Base-by-base conservation (phyloP, 768 basidiomycete genomes). In the Hemileccinum rubropunctum region DNA sequence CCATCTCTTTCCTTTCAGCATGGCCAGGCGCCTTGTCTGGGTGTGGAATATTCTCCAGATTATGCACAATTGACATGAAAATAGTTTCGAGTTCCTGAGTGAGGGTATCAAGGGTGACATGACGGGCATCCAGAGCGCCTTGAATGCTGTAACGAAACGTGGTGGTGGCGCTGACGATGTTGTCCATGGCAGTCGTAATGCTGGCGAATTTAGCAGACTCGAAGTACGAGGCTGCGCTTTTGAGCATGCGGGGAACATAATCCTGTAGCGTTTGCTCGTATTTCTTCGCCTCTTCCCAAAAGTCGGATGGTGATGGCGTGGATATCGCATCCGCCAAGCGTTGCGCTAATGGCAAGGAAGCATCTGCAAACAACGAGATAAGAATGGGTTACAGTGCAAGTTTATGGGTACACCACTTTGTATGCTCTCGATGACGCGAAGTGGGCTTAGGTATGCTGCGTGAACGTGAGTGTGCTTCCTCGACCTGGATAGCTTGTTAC, bases 131-230 rank as follows among this genome's bases (percentile, higher is more conserved):
- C n/a, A 60, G 17, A n/a, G 40, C 28, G 12, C 13, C 52, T 20
- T 50, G 18, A 5, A 61, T 58, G 14, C 17, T 18, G 17, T 44
- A 8, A 12, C 56, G 59, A 36, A 61, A 58, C 1, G 36, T 32
- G 20, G 56, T 15, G 12, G 59, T 60, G 27, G 37, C 23, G 7
- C 5, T n/a, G 36, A 60, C 50, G 8, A 61, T 54, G 13, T 54
- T 23, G 9, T 52, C n/a, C 52, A 58, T 54, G 8, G 33, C 7
- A 11, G 21, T 18, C 0, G 28, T 9, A 1, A 54, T 35, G 18
- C 58, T 42, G 2, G 47, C 45, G 10, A 61, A 50, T 0, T 26
- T 9, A 32, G 48, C 21, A 13, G 59, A 58, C 17, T 43, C 11
- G 42, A 49, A 58, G 30, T 26, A n/a, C 3, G 2, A 0, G 4